A percentile compares a stretch with the other conserved stretches of the same genome.
Evolutionary conservation across 371 early-diverging fungal species (phyloP).

Genomic region (Rhizomucor pusillus): DNA sequence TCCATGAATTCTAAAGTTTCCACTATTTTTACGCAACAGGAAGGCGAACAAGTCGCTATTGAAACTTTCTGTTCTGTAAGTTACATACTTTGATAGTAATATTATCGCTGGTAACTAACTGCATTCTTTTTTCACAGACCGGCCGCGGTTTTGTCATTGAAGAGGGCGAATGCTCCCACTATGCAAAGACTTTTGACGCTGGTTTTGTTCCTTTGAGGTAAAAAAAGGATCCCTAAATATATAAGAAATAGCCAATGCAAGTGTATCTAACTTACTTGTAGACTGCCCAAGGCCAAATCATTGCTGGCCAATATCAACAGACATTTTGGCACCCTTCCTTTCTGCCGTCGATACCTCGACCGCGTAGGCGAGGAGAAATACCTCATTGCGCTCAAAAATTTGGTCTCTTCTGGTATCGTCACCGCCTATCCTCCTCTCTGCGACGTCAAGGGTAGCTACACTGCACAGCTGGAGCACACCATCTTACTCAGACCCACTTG

Average conservation of each 20-base stretch:
- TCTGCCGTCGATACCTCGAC: conserved; percentile 97
- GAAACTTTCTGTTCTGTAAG: conserved; percentile 96
- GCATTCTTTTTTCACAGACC: conserved; percentile 51
- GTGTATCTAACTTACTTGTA: conserved; percentile 15
- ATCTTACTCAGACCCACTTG: conserved; percentile 85
- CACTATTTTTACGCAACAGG: conserved; percentile 42
- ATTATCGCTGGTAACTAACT: background rate
- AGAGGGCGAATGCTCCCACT: conserved; percentile 96
- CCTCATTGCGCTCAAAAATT: conserved; percentile 78
- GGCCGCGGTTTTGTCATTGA: conserved; percentile 96
- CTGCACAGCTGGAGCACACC: conserved; percentile 99
- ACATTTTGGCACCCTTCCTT: conserved; percentile 96
- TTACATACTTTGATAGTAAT: too few species aligned
- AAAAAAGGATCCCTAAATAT: background rate
- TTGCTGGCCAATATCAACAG: conserved; percentile 89
- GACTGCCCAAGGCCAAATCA: conserved; percentile 80
- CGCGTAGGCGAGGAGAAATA: conserved; percentile 88
- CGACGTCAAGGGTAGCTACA: conserved; percentile 91
- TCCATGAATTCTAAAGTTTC: background rate
- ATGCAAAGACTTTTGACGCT: conserved; percentile 70
- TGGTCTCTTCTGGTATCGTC: conserved; percentile 88
- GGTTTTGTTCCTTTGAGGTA: conserved; percentile 69
- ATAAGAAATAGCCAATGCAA: background rate
- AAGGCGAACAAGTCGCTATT: conserved; percentile 97
- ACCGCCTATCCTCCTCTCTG: conserved; percentile 93